Evolutionary conservation across 1,139 yeast species (phyloP).

Genomic region (Yamadazyma kanchanaburiensis): DNA sequence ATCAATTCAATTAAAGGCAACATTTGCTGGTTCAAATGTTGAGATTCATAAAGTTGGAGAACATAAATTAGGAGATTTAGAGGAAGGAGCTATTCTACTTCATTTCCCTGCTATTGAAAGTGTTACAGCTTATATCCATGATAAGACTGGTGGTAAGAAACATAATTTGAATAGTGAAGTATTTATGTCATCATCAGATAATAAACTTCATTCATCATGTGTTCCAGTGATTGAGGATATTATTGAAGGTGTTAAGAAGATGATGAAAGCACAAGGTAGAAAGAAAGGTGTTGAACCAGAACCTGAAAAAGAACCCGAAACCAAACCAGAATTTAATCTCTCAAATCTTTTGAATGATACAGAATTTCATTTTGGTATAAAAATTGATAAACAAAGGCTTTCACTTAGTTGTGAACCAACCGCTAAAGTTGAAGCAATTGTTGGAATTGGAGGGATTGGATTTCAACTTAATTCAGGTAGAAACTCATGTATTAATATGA

Average conservation of each 20-base stretch:
- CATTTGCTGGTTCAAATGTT: conserved; percentile 72
- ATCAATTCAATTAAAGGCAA: conserved; percentile 49
- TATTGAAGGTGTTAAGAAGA: conserved; percentile 39
- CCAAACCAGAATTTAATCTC: conserved; percentile 22
- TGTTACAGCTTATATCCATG: conserved; percentile 32
- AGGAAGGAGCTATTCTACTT: conserved; percentile 47
- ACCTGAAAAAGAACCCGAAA: conserved; percentile 5
- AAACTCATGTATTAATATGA: conserved; percentile 29
- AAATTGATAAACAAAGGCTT: conserved; percentile 69
- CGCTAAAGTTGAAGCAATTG: conserved; percentile 86
- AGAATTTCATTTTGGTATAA: conserved; percentile 62
- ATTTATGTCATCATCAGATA: conserved; percentile 68
- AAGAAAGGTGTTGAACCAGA: conserved; percentile 1
- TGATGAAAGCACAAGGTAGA: conserved; percentile 24
- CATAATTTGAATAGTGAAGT: conserved; percentile 54
- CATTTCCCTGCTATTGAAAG: conserved; percentile 77
- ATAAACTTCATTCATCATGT: conserved; percentile 66
- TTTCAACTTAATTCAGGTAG: conserved; percentile 54
- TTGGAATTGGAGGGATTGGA: conserved; percentile 63
- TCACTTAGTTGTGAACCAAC: conserved; percentile 88
- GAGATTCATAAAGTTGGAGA: conserved; percentile 40
- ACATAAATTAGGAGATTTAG: conserved; percentile 15
- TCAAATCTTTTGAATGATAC: conserved; percentile 44
- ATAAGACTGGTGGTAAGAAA: conserved; percentile 22
- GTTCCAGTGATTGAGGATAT: conserved; percentile 74